Evolutionary conservation across 192 early-diverging fungal genomes (phyloP), one percentile per base, ranked within the genome.

Genomic region (Lobosporangium transversale): DNA sequence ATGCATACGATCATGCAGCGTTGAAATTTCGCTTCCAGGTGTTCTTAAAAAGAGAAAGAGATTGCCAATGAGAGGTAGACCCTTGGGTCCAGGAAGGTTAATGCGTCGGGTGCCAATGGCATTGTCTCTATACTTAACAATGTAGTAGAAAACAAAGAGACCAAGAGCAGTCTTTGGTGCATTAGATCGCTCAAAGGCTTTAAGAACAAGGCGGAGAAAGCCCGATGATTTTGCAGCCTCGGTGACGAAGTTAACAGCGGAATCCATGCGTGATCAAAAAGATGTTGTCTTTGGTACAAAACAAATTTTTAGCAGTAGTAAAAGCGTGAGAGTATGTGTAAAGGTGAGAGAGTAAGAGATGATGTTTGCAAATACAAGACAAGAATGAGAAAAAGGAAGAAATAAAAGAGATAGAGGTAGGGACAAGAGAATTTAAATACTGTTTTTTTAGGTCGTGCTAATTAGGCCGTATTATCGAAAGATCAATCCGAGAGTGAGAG

Each of bases 31-130:
- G 50, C 11, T 61, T 42, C 53, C 44, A 20, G 57, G 57, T 12
- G 37, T 33, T 7, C 15, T 14, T 11, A 26, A 35, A 18, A 70
- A 48, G 8, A 65, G 15, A 12, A 79, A 1, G 4, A 79, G 31
- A 40, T 79, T 79, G 31, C 76, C 76, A 26, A 79, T 70, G 23
- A 79, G 27, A 17, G 76, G 76, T 27, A 66, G n/a, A 33, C 76
- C 76, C n/a, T 48, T 55, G 12, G 76, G 76, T 11, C 76, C 76
- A 2, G 32, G 44, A 4, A 79, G 43, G 33, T 65, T 58, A 18
- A 55, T 40, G 24, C 76, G 57, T 6, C 67, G 67, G 29, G 67
- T 69, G 31, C 76, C 76, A 21, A 69, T 24, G 5, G 36, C 6
- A 49, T 69, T 70, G 53, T 70, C 62, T 18, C 67, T 29, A 40